Conservation (phyloP, 495 filamentous ascomycete genomes). For the Thermothielavioides terrestris region DNA sequence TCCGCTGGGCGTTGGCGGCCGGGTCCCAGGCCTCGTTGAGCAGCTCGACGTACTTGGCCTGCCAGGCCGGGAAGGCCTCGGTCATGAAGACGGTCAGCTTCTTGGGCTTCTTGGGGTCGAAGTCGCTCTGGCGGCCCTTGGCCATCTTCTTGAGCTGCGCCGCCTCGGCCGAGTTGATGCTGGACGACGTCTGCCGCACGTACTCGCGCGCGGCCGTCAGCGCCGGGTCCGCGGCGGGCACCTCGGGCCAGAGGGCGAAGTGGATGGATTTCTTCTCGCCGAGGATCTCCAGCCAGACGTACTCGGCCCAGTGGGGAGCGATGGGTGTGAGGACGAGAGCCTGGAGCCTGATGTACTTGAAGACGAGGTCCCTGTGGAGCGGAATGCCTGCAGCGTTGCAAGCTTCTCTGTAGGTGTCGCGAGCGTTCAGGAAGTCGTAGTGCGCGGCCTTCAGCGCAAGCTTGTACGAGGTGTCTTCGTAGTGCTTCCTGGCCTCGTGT, state of each 20-base stretch:
- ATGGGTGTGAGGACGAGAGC: conserved; percentile 48
- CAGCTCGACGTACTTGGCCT: conserved; percentile 81
- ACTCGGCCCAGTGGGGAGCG: conserved; percentile 90
- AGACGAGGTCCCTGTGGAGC: conserved; percentile 71
- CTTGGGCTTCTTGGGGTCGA: conserved; percentile 86
- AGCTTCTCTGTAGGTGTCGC: conserved; percentile 85
- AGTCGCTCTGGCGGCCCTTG: conserved; percentile 74
- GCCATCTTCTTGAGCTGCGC: conserved; percentile 71
- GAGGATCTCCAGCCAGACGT: conserved; percentile 86
- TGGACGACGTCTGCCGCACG: conserved; percentile 62
- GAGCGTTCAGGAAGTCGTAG: conserved; percentile 79
- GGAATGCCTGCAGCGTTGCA: conserved; percentile 61
- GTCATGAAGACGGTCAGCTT: conserved; percentile 82
- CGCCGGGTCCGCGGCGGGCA: conserved; percentile 50
- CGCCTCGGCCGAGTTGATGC: conserved; percentile 81
- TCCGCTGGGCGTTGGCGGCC: conserved; percentile 31
- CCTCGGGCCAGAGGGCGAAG: conserved; percentile 64
- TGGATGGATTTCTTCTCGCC: conserved; percentile 68
- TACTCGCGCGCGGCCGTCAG: conserved; percentile 75
- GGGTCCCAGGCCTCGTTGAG: conserved; percentile 51
- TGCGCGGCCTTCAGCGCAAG: conserved; percentile 80
- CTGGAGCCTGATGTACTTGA: conserved; percentile 79
- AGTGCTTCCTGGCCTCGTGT: conserved; percentile 63
- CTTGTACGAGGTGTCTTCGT: conserved; percentile 78
- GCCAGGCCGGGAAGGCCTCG: conserved; percentile 74